Base-by-base conservation (phyloP, 345 rosid genomes). In the Capsella bursapastoris region DNA sequence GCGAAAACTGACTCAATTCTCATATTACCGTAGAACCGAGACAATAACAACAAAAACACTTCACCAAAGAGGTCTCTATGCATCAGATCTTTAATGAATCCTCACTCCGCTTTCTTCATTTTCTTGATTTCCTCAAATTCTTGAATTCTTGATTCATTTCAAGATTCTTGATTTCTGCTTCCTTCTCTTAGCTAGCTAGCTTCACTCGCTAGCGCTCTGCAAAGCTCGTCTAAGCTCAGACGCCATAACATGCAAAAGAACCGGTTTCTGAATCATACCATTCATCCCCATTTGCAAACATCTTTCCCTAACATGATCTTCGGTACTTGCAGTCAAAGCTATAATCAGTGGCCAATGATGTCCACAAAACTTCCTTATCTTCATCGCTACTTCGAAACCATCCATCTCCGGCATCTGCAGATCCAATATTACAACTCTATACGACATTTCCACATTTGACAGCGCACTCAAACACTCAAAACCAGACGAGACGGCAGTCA, bases 331-430 rank as follows among this genome's bases (percentile, higher is more conserved):
- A 1, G 99, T 90, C 75, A 92, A 72, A 45, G 97, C 99, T 66
- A 95, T 78, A 68, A 95, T 92, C 83, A 92, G 66, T 4, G 96
- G 97, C 97, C 94, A 87, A 44, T 67, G 88, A 27, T 73, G 84
- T 72, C 96, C 91, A 50, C 89, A 71, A 67, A 82, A 86, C 88
- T 90, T 91, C 71, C 97, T 85, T 73, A 95, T 86, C 81, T 93
- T 89, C 82, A 57, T 74, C 8, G 99, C 97, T 50, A 92, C 97
- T 68, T 95, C 99, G 0, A 86, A 92, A 25, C 99, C 97, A 34
- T 95, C 97, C 93, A 95, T 89, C 70, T 90, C 96, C 0, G 89
- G 91, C 97, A 92, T 85, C 70, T 92, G 91, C 75, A 95, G 90
- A 83, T 95, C 97, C 82, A 95, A 76, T 15, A 92, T 51, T 49